Conservation (phyloP, 495 filamentous ascomycete species). For the Aspergillus heteromorphus region DNA sequence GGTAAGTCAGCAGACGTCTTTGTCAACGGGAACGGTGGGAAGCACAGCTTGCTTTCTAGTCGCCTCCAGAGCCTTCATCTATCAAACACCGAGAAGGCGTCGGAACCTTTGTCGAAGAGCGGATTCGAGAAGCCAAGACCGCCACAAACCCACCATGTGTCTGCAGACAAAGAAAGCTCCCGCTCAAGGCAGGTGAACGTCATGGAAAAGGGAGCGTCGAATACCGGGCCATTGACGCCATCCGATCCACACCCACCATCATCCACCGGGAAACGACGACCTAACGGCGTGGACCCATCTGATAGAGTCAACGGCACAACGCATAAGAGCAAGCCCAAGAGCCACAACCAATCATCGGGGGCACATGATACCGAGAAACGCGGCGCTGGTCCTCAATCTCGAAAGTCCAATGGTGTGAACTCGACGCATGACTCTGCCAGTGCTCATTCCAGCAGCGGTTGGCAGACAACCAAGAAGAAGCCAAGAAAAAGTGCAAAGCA, state of each 20-base stretch:
- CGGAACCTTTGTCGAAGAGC: constrained; percentile 21
- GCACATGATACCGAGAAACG: constrained; percentile 26
- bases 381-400: constrained; percentile 22
- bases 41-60: constrained; percentile 31
- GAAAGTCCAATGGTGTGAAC: constrained; percentile 30
- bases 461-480: constrained; percentile 49
- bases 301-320: constrained; percentile 36
- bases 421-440: constrained; percentile 23
- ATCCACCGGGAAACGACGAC: constrained; percentile 24
- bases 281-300: constrained; percentile 27
- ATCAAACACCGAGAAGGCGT: constrained; percentile 31
- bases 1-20: constrained; percentile 12
- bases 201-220: constrained; percentile 26
- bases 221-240: constrained; percentile 12
- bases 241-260: constrained; percentile 23
- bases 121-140: constrained; percentile 28
- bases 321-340: constrained; percentile 31
- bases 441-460: constrained; percentile 30
- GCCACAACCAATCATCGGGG: constrained; percentile 26
- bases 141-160: constrained; percentile 15
- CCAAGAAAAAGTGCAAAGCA: constrained; percentile 38
- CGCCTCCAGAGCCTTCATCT: constrained; percentile 36
- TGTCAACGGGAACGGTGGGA: constrained; percentile 17
- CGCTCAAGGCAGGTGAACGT: constrained; percentile 27
- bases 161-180: constrained; percentile 23